Base-by-base conservation (phyloP, 2,329 filamentous ascomycete species). In the Celoporthe dispersa region DNA sequence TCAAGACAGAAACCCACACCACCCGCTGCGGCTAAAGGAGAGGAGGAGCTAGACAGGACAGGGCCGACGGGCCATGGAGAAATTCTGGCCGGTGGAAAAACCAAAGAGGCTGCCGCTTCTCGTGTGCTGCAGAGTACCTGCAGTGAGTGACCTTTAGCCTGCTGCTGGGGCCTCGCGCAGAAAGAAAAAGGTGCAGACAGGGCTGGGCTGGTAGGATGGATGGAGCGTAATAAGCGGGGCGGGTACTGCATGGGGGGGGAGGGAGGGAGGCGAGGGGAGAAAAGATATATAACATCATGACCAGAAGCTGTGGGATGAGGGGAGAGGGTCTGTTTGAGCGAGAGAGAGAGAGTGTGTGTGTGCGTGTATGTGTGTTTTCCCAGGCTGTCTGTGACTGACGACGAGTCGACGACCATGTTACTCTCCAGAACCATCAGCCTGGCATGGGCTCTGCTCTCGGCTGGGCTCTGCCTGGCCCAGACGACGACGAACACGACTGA, bases 401-500 rank as follows among this genome's bases (percentile, higher is more conserved):
- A 6, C 28, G 53, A 70, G 48, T 28, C 11, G 12, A 3, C 28
- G 53, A 70, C 37, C n/a, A 67, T 69, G 68, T 39, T 67, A 31
- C 33, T 59, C 51, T 61, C 53, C 7, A 70, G 61, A 53, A 35
- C 61, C n/a, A 31, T 67, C 2, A 68, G 68, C 39, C 62, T 72
- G 11, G 48, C 25, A 6, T 70, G 70, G 68, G 68, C 68, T 31
- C n/a, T 70, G 33, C 51, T 68, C 48, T 22, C 71, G 19, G 62
- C 63, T 25, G 66, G 69, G 41, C 33, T 67, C 33, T 64, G 44
- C n/a, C 37, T 28, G 0, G 67, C 67, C 14, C 70, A 72, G 55
- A 67, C 31, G 22, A 65, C 62, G 14, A 48, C 51, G 35, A 64
- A 68, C 22, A 63, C 59, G 19, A 48, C 51, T 14, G 60, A 73